Percentiles rank a stretch among this genome's conserved stretches.
phyloP scores from a whole-genome alignment of 202 grass and related monocot genomes.

The Digitaria exilis region DNA sequence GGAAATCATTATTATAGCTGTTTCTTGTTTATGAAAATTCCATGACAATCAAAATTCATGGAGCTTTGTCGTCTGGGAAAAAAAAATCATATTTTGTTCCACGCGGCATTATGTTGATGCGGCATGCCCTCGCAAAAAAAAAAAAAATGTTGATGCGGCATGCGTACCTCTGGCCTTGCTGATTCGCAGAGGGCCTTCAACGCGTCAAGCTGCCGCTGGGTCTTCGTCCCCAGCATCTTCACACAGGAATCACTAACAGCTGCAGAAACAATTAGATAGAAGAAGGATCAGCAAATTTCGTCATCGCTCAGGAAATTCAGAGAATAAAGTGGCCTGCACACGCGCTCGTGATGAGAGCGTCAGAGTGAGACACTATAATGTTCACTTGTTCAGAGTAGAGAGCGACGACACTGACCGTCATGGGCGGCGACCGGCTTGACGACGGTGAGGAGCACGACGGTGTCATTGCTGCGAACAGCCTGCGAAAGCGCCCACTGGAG shows the following conservation, averaged over 20 bases:
- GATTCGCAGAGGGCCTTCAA: conserved; percentile 55
- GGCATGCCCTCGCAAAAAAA: too few species aligned
- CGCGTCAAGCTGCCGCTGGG: conserved; percentile 38
- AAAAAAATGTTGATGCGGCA: too few species aligned
- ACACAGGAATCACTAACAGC: conserved; percentile 23
- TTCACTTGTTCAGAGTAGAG: not conserved
- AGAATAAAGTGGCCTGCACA: not conserved
- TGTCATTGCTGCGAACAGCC: conserved; percentile 53
- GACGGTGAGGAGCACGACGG: conserved; percentile 56
- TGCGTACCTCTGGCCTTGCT: conserved; percentile 54
- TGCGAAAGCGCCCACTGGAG: conserved; percentile 63
- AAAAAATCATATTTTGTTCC: not conserved
- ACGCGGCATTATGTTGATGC: not conserved
- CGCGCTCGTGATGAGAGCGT: not conserved
- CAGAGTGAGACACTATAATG: not conserved
- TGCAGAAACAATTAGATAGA: not conserved
- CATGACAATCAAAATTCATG: too few species aligned
- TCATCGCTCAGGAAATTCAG: not conserved
- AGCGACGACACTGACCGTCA: not conserved
- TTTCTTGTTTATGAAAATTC: conserved; percentile 2
- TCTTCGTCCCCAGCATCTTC: conserved; percentile 26
- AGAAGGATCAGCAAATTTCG: not conserved
- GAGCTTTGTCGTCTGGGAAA: not conserved
- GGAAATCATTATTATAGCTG: not conserved
- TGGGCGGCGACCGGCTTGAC: conserved; percentile 17